Conservation (phyloP, 2,329 filamentous ascomycete genomes). For the Nemania abortiva region DNA sequence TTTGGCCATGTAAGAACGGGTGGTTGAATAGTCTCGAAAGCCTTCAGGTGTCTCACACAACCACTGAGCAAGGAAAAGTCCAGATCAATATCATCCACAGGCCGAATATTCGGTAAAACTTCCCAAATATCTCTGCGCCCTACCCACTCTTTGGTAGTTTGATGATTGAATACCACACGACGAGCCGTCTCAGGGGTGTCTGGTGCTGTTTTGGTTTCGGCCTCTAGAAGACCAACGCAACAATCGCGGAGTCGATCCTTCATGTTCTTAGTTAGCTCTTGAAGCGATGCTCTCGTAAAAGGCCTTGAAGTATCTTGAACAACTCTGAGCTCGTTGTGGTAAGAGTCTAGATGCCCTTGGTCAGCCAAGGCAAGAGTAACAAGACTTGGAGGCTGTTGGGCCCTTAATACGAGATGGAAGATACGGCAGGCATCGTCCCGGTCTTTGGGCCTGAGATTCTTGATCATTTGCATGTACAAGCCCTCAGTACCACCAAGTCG, state of each 20-base stretch:
- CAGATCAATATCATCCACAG: conserved; percentile 43
- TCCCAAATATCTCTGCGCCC: conserved; percentile 50
- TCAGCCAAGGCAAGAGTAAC: conserved; percentile 50
- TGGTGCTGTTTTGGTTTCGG: conserved; percentile 42
- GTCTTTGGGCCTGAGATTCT: conserved; percentile 47
- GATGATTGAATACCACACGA: conserved; percentile 51
- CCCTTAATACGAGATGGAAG: conserved; percentile 49
- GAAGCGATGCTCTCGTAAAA: conserved; percentile 40
- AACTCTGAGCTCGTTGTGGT: conserved; percentile 44
- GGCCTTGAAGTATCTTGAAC: conserved; percentile 42
- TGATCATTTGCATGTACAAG: conserved; percentile 52
- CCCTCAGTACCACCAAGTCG: conserved; percentile 50
- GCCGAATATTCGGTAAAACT: conserved; percentile 42
- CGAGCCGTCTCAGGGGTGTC: conserved; percentile 43
- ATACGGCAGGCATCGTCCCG: conserved; percentile 48
- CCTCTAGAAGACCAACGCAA: conserved; percentile 49
- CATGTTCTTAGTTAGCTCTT: conserved; percentile 46
- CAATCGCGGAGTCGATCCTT: conserved; percentile 44
- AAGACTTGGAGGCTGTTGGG: conserved; percentile 51
- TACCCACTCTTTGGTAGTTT: conserved; percentile 52
- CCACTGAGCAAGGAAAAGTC: conserved; percentile 49
- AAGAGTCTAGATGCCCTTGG: conserved; percentile 45
- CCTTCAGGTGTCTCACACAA: conserved; percentile 49
- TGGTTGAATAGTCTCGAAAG: conserved; percentile 45
- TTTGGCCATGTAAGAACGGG: conserved; percentile 50